phyloP scores from a whole-genome alignment of 2,329 filamentous ascomycete genomes.

The Corynespora cassiicola region DNA sequence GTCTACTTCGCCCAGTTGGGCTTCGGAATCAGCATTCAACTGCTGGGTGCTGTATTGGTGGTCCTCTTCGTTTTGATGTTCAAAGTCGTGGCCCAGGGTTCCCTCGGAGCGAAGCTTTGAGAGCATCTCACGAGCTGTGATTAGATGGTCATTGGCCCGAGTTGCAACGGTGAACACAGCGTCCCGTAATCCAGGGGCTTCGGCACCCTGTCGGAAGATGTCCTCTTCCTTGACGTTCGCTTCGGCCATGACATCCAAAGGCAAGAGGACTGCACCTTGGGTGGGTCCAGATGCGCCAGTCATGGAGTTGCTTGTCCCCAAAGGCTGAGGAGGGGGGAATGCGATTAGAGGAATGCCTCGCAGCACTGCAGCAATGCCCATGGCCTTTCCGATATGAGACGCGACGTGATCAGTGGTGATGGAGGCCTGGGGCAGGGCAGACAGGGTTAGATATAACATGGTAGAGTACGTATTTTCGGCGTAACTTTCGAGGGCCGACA shows the following conservation, averaged over 20 bases:
- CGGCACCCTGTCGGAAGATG: conserved; percentile 78
- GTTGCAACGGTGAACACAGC: conserved; percentile 93
- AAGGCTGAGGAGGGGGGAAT: conserved; percentile 69
- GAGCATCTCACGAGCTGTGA: conserved; percentile 92
- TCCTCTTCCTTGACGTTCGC: conserved; percentile 84
- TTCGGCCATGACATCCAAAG: conserved; percentile 88
- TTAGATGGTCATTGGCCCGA: conserved; percentile 91
- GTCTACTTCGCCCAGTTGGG: conserved; percentile 61
- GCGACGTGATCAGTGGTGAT: conserved; percentile 91
- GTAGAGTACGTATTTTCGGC: conserved; percentile 95
- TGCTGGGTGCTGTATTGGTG: conserved; percentile 56
- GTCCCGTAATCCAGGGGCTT: conserved; percentile 83
- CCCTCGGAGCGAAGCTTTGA: conserved; percentile 76
- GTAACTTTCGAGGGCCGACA: conserved; percentile 82
- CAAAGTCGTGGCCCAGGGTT: conserved; percentile 83
- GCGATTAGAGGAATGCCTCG: conserved; percentile 88
- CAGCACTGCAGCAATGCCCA: conserved; percentile 85
- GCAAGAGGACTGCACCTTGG: conserved; percentile 76
- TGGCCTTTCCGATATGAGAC: conserved; percentile 93
- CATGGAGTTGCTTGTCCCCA: conserved; percentile 50
- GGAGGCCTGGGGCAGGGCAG: conserved; percentile 78
- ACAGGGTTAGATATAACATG: conserved; percentile 85
- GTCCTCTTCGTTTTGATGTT: conserved; percentile 81
- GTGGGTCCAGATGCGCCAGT: conserved; percentile 49
- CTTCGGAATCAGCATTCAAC: conserved; percentile 41